phyloP scores from a whole-genome alignment of 495 filamentous ascomycete genomes.

The Tuber aestivum region DNA sequence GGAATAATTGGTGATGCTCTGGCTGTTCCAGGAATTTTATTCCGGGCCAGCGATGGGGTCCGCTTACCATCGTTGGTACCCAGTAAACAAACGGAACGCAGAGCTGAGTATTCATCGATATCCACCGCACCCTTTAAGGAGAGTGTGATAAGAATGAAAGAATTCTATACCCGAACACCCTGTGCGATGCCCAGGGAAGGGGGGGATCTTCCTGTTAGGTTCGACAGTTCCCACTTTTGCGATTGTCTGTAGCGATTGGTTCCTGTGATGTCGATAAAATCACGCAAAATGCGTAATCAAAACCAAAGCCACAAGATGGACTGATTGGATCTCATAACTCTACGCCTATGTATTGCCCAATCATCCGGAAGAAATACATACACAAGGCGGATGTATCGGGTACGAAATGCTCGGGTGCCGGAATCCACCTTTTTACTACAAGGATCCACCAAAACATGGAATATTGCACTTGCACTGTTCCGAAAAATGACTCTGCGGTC shows the following conservation, averaged over 20 bases:
- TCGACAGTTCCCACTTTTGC: background rate
- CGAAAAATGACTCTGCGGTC: background rate
- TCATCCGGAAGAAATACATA: background rate
- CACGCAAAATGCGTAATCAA: constrained; percentile 3
- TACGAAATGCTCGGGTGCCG: background rate
- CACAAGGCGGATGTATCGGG: background rate
- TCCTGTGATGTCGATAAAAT: background rate
- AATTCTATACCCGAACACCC: background rate
- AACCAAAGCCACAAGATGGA: constrained; percentile 1
- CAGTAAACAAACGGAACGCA: background rate
- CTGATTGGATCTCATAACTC: background rate
- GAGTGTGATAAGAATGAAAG: background rate
- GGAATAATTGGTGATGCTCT: background rate
- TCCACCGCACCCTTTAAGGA: background rate
- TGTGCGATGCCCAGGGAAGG: background rate
- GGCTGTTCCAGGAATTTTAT: background rate
- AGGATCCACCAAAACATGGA: background rate
- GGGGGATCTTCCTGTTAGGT: background rate
- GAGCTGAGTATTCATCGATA: background rate
- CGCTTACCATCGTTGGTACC: background rate
- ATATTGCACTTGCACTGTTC: background rate
- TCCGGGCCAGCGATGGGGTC: background rate
- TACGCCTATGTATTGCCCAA: background rate
- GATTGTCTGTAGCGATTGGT: background rate
- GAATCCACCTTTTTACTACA: background rate